A percentile compares a stretch with the other conserved stretches of the same genome.
These are phyloP conservation scores for Brassica carinata DNA, from an alignment of 345 rosid genomes.

Conservation along the genomic window DNA sequence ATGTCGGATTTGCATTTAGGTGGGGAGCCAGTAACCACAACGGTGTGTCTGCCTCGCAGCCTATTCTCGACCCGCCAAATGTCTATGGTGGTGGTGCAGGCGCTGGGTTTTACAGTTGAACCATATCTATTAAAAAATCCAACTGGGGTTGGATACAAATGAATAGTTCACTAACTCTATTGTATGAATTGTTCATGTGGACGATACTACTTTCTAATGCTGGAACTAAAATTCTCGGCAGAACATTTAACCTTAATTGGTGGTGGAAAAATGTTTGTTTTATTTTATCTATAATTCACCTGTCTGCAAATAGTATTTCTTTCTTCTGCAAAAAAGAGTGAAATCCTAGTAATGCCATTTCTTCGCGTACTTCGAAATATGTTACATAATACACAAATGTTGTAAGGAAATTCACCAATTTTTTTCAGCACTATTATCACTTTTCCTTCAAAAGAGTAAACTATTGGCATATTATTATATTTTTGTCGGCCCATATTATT, in stretches of 20 bases:
- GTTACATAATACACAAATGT: too few relatives aligned
- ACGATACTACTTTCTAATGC: conserved; percentile 4
- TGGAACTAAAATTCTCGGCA: conserved; percentile 7
- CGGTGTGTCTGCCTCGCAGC: conserved; percentile 60
- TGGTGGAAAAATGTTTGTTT: background rate
- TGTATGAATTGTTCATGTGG: conserved; percentile 21
- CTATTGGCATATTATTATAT: background rate
- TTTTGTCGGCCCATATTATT: background rate
- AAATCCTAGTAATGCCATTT: background rate
- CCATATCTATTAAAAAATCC: conserved; percentile 32
- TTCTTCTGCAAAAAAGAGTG: background rate
- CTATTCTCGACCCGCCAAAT: conserved; percentile 60
- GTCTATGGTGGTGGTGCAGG: conserved; percentile 59
- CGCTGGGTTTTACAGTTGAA: conserved; percentile 67
- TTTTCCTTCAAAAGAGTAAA: background rate
- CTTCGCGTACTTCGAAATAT: background rate
- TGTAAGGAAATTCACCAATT: background rate
- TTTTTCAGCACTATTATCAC: background rate
- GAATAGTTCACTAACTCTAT: conserved; percentile 1
- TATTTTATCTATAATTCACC: background rate
- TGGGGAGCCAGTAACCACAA: conserved; percentile 52
- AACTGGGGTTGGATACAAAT: conserved; percentile 26
- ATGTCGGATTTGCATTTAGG: conserved; percentile 90
- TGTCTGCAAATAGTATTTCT: background rate
- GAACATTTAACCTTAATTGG: conserved; percentile 2